Conservation (phyloP, 768 basidiomycete species). For the Suillus luteus region DNA sequence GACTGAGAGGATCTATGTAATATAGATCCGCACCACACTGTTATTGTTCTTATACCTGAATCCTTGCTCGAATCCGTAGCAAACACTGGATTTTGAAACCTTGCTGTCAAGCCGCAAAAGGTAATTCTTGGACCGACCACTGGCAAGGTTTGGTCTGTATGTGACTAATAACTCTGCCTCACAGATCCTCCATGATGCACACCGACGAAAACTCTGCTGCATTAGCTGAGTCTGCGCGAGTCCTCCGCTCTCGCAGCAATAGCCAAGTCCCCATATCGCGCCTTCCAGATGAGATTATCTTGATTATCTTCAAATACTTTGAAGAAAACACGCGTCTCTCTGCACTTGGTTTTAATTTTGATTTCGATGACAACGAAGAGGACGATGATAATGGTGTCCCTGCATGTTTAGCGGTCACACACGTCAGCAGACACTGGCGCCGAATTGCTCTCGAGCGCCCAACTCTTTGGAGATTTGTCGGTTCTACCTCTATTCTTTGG, state of each 20-base stretch:
- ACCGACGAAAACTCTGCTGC: neutral
- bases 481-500: neutral
- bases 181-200: neutral
- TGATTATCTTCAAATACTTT: neutral
- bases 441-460: neutral
- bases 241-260: neutral
- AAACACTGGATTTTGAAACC: neutral
- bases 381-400: neutral
- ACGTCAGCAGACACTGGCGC: constrained; percentile 3
- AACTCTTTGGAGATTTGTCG: neutral
- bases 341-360: neutral
- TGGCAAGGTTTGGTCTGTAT: neutral
- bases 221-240: neutral
- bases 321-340: neutral
- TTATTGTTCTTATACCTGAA: neutral
- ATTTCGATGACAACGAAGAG: neutral
- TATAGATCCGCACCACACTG: neutral
- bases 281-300: neutral
- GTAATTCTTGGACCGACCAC: neutral
- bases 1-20: neutral
- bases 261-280: neutral
- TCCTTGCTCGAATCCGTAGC: neutral
- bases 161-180: neutral
- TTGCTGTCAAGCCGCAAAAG: neutral
- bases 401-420: neutral